These are phyloP conservation scores for Tetracladium setigerum DNA, from an alignment of 495 filamentous ascomycete species.

Conservation along the genomic window DNA sequence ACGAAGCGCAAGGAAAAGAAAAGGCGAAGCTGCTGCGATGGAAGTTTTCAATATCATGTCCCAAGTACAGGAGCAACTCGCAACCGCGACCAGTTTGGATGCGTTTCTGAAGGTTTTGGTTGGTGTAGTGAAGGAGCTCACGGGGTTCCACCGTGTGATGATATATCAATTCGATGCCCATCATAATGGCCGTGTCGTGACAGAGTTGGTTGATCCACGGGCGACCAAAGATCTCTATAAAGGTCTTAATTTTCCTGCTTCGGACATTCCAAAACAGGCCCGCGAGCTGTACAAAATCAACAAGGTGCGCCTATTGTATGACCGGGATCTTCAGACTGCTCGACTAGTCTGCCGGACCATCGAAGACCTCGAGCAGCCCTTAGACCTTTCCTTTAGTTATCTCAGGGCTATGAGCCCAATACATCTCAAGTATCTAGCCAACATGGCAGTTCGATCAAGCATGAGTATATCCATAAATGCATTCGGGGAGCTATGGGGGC, in stretches of 20 bases:
- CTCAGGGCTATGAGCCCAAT: conserved; percentile 89
- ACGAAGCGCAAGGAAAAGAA: conserved; percentile 66
- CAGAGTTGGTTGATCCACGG: conserved; percentile 74
- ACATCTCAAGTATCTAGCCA: conserved; percentile 79
- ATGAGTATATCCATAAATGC: conserved; percentile 94
- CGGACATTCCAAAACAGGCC: conserved; percentile 84
- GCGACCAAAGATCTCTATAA: conserved; percentile 84
- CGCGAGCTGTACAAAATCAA: conserved; percentile 75
- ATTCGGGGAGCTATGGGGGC: conserved; percentile 79
- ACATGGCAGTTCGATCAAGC: conserved; percentile 84
- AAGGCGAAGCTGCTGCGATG: conserved; percentile 84
- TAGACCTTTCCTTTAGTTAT: conserved; percentile 83
- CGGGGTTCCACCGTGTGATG: conserved; percentile 89
- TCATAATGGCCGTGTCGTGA: conserved; percentile 82
- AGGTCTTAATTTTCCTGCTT: conserved; percentile 83
- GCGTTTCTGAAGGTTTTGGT: conserved; percentile 64
- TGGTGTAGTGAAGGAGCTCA: conserved; percentile 79
- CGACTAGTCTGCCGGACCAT: conserved; percentile 73
- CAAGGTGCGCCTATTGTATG: conserved; percentile 73
- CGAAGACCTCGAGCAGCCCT: conserved; percentile 66
- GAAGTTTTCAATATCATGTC: conserved; percentile 90
- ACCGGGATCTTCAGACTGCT: conserved; percentile 66
- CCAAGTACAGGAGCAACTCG: conserved; percentile 74
- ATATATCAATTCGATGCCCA: conserved; percentile 84
- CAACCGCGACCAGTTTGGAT: conserved; percentile 59